These are phyloP conservation scores for Crithidia sp. DNA, from an alignment of 208 protist species.

Conservation along the genomic window DNA sequence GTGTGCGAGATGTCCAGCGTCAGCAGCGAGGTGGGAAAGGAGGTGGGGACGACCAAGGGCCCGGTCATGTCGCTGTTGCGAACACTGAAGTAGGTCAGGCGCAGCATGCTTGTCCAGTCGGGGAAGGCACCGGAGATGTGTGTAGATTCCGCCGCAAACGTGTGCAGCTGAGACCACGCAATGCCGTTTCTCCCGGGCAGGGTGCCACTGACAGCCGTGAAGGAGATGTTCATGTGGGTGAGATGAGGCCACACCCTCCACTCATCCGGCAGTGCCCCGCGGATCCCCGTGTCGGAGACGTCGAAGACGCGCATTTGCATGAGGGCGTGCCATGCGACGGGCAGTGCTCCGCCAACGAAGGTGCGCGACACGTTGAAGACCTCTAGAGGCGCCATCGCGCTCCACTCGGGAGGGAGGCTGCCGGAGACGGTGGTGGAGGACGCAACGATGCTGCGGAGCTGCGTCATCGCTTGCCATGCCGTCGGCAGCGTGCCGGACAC, in stretches of 20 bases:
- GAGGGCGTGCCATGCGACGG: background rate
- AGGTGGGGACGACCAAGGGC: no score
- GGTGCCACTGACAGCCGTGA: no score
- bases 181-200: no score
- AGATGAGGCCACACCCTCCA: background rate
- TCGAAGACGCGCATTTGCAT: background rate
- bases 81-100: no score
- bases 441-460: background rate
- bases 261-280: background rate
- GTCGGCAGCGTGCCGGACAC: background rate
- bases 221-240: no score
- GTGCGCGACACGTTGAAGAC: background rate
- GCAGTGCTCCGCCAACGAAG: background rate
- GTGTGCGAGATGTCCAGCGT: background rate
- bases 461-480: background rate
- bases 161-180: no score
- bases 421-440: background rate
- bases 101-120: no score
- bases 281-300: background rate
- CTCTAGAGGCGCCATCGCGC: background rate
- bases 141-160: no score
- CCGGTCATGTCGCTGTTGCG: no score
- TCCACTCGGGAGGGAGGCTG: slow-evolving; percentile 10
- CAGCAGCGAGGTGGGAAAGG: background rate
- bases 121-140: no score